Base-by-base conservation (phyloP, 2,329 filamentous ascomycete genomes). In the Talaromyces piceae region DNA sequence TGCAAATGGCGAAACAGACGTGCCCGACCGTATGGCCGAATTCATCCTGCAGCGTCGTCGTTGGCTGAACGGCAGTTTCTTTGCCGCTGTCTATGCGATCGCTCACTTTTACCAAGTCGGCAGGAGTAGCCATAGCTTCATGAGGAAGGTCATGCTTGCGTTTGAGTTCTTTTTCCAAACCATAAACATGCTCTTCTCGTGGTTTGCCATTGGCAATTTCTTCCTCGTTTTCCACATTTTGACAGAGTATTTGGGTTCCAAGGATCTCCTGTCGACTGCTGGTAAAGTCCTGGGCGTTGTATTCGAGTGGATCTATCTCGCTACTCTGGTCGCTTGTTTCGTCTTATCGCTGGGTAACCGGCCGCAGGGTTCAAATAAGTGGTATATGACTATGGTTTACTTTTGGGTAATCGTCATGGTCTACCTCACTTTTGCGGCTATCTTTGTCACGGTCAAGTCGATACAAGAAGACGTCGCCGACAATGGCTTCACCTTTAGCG, bases 11-110 rank as follows among this genome's bases (percentile, higher is more conserved):
- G 93, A 98, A 75, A 98, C 93, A 1, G 93, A 98, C 71, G 93
- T 98, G 27, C 93, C 93, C 0, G 91, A 94, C 57, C 85, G 86
- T 22, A 93, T 96, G 73, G 87, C 91, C 20, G 93, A 98, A 63
- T 84, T 98, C 67, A 93, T 98, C 65, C 78, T 96, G 46, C 93
- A 98, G 73, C 86, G 93, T 68, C 85, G 93, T 75, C 86, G 93
- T 72, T 98, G 93, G 93, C 73, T 98, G 58, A 98, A 98, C 73
- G 93, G 93, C 58, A 93, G 87, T 64, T 98, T 98, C 80, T 98
- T 98, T 70, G 93, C 93, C 47, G 91, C 93, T 54, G 85, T 98
- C 52, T 98, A 98, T 67, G 87, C 93, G 49, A 83, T 96, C 58
- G 87, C 88, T 27, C 93, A 98, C 71, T 95, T 95, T 68, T 91